Evolutionary conservation across 257 asterid species (phyloP), one percentile per base, ranked within the genome.

Genomic region (Buddleja alternifolia): DNA sequence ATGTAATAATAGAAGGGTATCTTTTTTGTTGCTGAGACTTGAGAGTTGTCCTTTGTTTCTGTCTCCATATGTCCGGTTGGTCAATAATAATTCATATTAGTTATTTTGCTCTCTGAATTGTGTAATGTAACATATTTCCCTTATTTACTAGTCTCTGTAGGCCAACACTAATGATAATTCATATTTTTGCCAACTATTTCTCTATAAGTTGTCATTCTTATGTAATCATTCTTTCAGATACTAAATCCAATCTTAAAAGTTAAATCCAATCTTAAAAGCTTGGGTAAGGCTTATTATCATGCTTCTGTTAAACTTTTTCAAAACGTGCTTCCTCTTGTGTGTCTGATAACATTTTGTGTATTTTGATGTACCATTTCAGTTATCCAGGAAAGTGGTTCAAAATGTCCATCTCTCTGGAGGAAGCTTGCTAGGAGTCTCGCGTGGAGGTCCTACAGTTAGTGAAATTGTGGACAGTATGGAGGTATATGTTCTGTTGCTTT

Each of bases 381-480:
- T 93, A 78, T 86, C 97, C 20, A 80, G 97, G 83, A 85, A 84
- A 77, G 94, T 88, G 73, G 97, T 93, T 71, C 94, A 93, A 76
- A 93, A 93, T 73, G 61, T 93, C 76, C 99, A 93, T 82, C 95
- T 93, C 50, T 93, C 99, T 2, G 97, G 99, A 41, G 99, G 97
- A 78, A 93, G 99, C 79, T 80, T 93, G 80, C 80, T 93, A 60
- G 99, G 99, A 79, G 97, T 93, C 48, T 93, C 99, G 34, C 99
- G 99, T 24, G 99, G 99, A 46, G 96, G 95, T 72, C 99, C 96
- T 56, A 70, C 84, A 67, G 85, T 93, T 73, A 77, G 71, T 71
- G 92, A 88, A 37, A 93, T 93, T 61, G 99, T 90, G 65, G 96
- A 90, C 82, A 78, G 88, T 54, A 81, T 93, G 88, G 85, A 88